Conservation (phyloP, 2,329 filamentous ascomycete species). For the Xylariaceae sp. region DNA sequence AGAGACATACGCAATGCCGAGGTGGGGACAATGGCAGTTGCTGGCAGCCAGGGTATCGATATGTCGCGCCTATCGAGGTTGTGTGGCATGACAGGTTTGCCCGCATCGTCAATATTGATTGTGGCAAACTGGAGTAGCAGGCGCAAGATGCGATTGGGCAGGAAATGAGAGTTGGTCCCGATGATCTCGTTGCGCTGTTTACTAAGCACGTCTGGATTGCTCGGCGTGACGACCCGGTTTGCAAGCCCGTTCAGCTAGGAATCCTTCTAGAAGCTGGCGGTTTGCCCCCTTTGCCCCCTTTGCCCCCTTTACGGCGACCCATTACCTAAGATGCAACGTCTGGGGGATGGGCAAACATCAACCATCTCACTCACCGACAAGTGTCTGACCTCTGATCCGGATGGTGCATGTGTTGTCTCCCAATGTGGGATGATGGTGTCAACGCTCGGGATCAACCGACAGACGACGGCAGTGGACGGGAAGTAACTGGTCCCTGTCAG, state of each 20-base stretch:
- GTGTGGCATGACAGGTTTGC: background rate
- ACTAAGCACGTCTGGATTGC: conserved; percentile 1
- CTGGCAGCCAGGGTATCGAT: too few species aligned
- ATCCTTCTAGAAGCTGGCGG: conserved; percentile 19
- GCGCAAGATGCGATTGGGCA: conserved; percentile 9
- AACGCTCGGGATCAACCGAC: conserved; percentile 14
- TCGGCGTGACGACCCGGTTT: background rate
- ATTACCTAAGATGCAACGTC: conserved; percentile 1
- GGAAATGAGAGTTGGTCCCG: conserved; percentile 3
- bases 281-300: background rate
- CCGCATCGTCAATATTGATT: conserved; percentile 21
- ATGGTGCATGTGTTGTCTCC: background rate
- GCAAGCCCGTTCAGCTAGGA: conserved; percentile 10
- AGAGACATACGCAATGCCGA: too few species aligned
- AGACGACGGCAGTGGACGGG: conserved; percentile 1
- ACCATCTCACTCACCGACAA: background rate
- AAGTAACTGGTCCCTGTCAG: background rate
- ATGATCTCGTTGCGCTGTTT: conserved; percentile 7
- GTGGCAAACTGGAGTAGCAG: conserved; percentile 14
- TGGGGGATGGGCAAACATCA: conserved; percentile 10
- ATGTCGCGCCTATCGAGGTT: too few species aligned
- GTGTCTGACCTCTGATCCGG: background rate
- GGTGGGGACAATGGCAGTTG: too few species aligned
- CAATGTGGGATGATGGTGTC: conserved; percentile 1
- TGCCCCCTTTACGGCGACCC: background rate